These are phyloP conservation scores for Fusarium sp. DNA, from an alignment of 2,329 filamentous ascomycete genomes.

Conservation along the genomic window DNA sequence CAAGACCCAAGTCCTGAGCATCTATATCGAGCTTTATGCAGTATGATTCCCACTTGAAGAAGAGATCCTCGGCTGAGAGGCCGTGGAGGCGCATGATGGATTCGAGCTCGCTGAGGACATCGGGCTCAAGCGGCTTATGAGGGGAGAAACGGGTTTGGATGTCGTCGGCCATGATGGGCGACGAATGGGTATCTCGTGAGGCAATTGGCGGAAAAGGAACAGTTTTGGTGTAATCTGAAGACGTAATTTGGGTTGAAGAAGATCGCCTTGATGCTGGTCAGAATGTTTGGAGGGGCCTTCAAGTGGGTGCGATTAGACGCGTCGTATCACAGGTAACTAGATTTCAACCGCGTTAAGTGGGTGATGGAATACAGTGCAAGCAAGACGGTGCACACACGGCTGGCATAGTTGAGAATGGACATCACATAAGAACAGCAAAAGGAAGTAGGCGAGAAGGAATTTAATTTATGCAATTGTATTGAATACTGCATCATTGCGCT, in stretches of 20 bases:
- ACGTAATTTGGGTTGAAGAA: conserved; percentile 8
- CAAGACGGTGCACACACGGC: background rate
- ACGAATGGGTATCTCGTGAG: background rate
- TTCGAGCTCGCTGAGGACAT: conserved; percentile 83
- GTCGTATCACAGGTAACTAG: conserved; percentile 35
- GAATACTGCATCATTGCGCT: background rate
- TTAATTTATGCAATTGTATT: background rate
- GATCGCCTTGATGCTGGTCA: conserved; percentile 21
- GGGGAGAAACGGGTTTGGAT: conserved; percentile 56
- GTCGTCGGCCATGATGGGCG: conserved; percentile 54
- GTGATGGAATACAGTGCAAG: conserved; percentile 10
- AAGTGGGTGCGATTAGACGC: conserved; percentile 40
- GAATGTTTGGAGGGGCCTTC: conserved; percentile 38
- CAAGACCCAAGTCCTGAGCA: conserved; percentile 75
- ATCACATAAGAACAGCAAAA: background rate
- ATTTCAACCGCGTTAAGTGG: conserved; percentile 43
- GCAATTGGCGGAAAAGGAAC: background rate
- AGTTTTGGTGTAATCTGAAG: background rate
- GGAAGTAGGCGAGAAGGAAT: background rate
- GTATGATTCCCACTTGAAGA: conserved; percentile 99
- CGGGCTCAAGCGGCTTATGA: conserved; percentile 71
- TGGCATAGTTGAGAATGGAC: background rate
- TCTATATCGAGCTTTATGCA: conserved; percentile 93
- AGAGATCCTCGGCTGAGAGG: conserved; percentile 86
- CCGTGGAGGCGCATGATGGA: conserved; percentile 89